Evolutionary conservation across 331 rosid species (phyloP).

Genomic region (Erythrophleum ivorense): DNA sequence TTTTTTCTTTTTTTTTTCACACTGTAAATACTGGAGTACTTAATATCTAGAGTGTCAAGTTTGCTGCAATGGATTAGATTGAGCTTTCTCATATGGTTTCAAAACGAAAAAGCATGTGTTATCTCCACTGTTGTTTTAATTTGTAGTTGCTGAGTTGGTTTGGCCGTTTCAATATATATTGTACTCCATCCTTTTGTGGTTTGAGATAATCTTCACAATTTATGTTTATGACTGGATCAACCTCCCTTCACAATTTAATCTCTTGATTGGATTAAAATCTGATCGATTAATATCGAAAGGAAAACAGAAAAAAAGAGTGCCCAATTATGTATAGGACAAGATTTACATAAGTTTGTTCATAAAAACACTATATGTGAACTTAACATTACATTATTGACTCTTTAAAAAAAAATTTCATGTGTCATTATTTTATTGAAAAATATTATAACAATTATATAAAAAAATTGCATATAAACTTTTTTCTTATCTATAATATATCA

Average conservation of each 20-base stretch:
- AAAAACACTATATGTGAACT: too few relatives aligned
- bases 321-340: too few relatives aligned
- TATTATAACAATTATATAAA: too few relatives aligned
- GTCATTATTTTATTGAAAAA: too few relatives aligned
- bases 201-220: slow-evolving; percentile 4
- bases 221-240: slow-evolving; percentile 9
- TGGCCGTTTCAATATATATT: not conserved
- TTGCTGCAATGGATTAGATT: slow-evolving; percentile 48
- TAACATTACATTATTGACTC: too few relatives aligned
- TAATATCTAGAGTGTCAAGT: slow-evolving; percentile 56
- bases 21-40: slow-evolving; percentile 68
- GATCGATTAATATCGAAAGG: not conserved
- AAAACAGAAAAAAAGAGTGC: too few relatives aligned
- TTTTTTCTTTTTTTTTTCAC: slow-evolving; percentile 41
- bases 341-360: too few relatives aligned
- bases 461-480: too few relatives aligned
- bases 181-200: slow-evolving; percentile 11
- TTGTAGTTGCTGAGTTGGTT: slow-evolving; percentile 6
- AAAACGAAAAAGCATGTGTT: slow-evolving; percentile 2
- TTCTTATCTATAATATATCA: not conserved
- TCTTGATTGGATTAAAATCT: not conserved
- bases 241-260: not conserved
- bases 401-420: too few relatives aligned
- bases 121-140: slow-evolving; percentile 26
- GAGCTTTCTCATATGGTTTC: slow-evolving; percentile 33